Percentiles rank a stretch among this genome's conserved stretches.
Conservation (phyloP, 352 stramenopile genomes). For the Globisporangium abappressorium region DNA sequence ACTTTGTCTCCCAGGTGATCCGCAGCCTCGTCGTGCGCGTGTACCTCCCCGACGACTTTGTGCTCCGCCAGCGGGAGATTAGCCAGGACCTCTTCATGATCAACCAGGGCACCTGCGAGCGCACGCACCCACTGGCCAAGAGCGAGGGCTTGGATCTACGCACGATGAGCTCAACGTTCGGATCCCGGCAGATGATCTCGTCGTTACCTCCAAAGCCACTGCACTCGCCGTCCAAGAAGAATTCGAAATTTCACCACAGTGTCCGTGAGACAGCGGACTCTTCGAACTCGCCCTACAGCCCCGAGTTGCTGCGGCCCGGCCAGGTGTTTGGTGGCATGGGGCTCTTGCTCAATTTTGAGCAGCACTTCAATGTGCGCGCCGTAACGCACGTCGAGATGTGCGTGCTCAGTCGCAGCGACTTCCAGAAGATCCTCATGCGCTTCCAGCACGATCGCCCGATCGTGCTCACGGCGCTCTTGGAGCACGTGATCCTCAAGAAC, state of each 20-base stretch:
- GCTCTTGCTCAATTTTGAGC: constrained; percentile 45
- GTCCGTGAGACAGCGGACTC: background rate
- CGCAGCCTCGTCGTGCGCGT: constrained; percentile 27
- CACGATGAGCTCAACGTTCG: background rate
- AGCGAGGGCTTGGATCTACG: background rate
- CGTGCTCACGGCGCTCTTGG: constrained; percentile 34
- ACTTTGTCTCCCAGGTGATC: constrained; percentile 44
- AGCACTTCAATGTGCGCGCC: constrained; percentile 36
- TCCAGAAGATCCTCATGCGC: constrained; percentile 29
- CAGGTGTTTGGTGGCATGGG: constrained; percentile 51
- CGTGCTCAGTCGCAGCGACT: constrained; percentile 30
- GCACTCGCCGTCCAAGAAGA: background rate
- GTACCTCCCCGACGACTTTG: constrained; percentile 49
- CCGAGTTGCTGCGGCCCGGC: constrained; percentile 21
- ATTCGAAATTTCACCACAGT: background rate
- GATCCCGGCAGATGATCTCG: background rate
- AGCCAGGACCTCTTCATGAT: constrained; percentile 42
- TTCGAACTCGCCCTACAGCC: background rate
- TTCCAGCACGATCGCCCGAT: constrained; percentile 30
- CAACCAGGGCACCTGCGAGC: constrained; percentile 30
- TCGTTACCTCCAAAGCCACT: background rate
- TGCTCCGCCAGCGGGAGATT: constrained; percentile 33
- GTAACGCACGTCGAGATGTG: constrained; percentile 50
- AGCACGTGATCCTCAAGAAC: constrained; percentile 31
- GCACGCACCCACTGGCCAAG: constrained; percentile 6